Conservation (phyloP, 352 stramenopile species). For the Plasmopara viticola region DNA sequence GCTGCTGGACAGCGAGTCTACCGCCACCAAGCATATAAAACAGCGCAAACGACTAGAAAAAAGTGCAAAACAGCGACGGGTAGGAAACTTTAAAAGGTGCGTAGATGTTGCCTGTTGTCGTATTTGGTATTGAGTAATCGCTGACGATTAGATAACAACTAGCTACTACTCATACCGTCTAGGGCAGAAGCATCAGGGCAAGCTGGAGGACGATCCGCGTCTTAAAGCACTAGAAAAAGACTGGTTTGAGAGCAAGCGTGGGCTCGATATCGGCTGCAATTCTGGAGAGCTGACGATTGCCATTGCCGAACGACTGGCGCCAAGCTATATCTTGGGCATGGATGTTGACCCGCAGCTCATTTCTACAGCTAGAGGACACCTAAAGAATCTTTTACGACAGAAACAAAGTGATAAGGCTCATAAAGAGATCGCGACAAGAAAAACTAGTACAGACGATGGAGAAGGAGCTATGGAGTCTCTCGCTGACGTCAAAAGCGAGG, state of each 20-base stretch:
- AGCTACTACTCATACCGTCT: constrained; percentile 80
- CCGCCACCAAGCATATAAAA: constrained; percentile 8
- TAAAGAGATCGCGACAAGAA: constrained; percentile 28
- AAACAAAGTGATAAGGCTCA: constrained; percentile 52
- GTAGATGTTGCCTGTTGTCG: neutral
- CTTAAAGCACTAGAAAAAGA: constrained; percentile 46
- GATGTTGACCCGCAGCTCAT: constrained; percentile 70
- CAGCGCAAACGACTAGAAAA: constrained; percentile 19
- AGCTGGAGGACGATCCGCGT: constrained; percentile 52
- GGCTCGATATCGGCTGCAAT: constrained; percentile 78
- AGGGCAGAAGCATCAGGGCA: constrained; percentile 42
- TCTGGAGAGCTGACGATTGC: constrained; percentile 70
- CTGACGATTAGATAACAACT: constrained; percentile 2
- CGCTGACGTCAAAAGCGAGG: constrained; percentile 6
- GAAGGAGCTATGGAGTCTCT: neutral
- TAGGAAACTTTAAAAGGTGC: constrained; percentile 74
- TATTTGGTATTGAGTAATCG: neutral
- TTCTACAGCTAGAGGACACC: constrained; percentile 42
- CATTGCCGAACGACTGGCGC: constrained; percentile 49
- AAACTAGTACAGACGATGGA: constrained; percentile 2
- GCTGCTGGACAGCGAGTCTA: neutral
- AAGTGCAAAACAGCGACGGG: constrained; percentile 39
- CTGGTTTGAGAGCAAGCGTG: constrained; percentile 64
- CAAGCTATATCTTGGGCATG: constrained; percentile 56
- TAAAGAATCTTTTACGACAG: constrained; percentile 62